Evolutionary conservation across 345 rosid genomes (phyloP).

Genomic region (Noccaea bulbosa): DNA sequence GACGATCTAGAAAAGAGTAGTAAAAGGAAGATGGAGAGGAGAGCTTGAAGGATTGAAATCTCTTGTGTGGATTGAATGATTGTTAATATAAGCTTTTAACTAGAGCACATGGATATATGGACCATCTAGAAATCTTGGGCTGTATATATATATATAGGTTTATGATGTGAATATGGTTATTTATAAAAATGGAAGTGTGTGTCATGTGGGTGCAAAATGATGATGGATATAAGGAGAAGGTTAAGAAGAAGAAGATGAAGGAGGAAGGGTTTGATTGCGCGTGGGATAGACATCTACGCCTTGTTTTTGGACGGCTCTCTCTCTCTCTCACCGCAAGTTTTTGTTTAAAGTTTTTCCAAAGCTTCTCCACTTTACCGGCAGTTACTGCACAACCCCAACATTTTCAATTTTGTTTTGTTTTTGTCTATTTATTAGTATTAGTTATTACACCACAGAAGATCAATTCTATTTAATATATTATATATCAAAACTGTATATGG

Average conservation of each 20-base stretch:
- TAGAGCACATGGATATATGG: constrained; percentile 39
- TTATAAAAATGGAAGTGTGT: constrained; percentile 39
- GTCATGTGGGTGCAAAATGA: constrained; percentile 37
- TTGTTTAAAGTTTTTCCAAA: constrained; percentile 52
- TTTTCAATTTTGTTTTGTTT: constrained; percentile 7
- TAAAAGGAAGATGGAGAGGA: constrained; percentile 10
- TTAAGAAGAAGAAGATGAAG: constrained; percentile 34
- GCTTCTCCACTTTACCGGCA: constrained; percentile 43
- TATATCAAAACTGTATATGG: neutral
- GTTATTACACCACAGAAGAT: constrained; percentile 19
- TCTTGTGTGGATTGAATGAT: constrained; percentile 19
- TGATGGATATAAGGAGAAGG: constrained; percentile 35
- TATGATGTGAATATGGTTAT: constrained; percentile 28
- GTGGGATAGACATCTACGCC: constrained; percentile 71
- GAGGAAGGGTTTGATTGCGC: constrained; percentile 70
- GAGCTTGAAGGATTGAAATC: constrained; percentile 13
- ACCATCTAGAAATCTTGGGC: constrained; percentile 34
- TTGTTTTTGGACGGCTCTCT: constrained; percentile 94
- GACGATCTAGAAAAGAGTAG: constrained; percentile 8
- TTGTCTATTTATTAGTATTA: constrained; percentile 20
- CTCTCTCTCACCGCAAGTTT: constrained; percentile 59
- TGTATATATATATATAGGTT: constrained; percentile 21
- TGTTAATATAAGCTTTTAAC: constrained; percentile 25
- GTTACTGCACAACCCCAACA: constrained; percentile 28
- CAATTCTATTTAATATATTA: neutral